These are phyloP conservation scores for Mrakia blollopis DNA, from an alignment of 768 basidiomycete species.

Conservation along the genomic window DNA sequence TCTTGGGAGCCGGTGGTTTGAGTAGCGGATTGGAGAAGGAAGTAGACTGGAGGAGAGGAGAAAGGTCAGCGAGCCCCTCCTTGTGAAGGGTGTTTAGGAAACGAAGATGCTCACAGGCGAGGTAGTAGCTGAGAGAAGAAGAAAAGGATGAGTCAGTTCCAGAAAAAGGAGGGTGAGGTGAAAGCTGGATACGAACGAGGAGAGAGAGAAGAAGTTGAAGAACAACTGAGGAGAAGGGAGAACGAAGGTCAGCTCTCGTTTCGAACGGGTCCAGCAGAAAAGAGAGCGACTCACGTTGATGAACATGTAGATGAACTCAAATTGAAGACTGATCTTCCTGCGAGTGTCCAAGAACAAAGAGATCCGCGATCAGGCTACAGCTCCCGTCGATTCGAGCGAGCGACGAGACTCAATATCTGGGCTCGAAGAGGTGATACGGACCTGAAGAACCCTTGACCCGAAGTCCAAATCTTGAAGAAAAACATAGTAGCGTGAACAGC, in stretches of 20 bases:
- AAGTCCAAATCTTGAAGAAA: constrained; percentile 14
- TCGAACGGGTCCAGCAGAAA: too few species aligned
- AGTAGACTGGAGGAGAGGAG: not conserved
- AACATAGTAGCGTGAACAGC: constrained; percentile 55
- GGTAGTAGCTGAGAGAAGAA: not conserved
- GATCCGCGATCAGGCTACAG: too few species aligned
- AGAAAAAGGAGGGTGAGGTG: constrained; percentile 76
- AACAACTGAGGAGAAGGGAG: not conserved
- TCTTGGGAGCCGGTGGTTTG: constrained; percentile 11
- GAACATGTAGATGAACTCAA: constrained; percentile 10
- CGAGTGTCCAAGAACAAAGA: not conserved
- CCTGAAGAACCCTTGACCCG: constrained; percentile 8
- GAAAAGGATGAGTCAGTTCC: constrained; percentile 43
- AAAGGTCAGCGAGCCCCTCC: not conserved
- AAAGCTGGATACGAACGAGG: constrained; percentile 49
- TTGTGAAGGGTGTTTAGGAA: not conserved
- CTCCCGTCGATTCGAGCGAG: too few species aligned
- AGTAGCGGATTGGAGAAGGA: constrained; percentile 21
- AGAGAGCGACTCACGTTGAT: not conserved
- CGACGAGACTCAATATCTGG: too few species aligned
- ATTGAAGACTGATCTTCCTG: constrained; percentile 7
- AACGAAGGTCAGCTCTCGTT: not conserved
- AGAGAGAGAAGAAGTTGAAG: constrained; percentile 55
- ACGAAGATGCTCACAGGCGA: not conserved
- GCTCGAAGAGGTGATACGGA: too few species aligned